These are phyloP conservation scores for Solioccasus polychromus DNA, from an alignment of 768 basidiomycete genomes.

Conservation along the genomic window DNA sequence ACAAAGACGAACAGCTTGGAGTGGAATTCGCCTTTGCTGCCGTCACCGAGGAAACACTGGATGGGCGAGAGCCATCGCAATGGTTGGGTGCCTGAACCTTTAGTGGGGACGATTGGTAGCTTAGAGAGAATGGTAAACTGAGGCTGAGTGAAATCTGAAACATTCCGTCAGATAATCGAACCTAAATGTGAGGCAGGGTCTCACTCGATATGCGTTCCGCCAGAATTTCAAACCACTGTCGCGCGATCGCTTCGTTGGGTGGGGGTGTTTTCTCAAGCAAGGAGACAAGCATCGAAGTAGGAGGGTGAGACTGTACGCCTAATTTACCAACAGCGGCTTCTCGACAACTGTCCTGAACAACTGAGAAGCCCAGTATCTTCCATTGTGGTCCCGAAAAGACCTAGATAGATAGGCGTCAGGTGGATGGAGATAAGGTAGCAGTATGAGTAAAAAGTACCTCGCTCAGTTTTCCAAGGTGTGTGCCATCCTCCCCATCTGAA, in stretches of 20 bases:
- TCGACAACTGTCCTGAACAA: slow-evolving; percentile 53
- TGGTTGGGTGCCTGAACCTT: slow-evolving; percentile 28
- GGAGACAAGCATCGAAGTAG: slow-evolving; percentile 54
- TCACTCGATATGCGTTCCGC: slow-evolving; percentile 60
- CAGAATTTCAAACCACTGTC: slow-evolving; percentile 65
- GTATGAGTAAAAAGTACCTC: slow-evolving; percentile 44
- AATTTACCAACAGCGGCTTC: slow-evolving; percentile 59
- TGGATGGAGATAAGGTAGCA: neutral
- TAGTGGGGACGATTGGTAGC: slow-evolving; percentile 65
- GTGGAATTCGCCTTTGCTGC: slow-evolving; percentile 57
- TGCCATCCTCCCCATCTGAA: slow-evolving; percentile 51
- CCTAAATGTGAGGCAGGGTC: slow-evolving; percentile 16
- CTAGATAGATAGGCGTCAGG: slow-evolving; percentile 33
- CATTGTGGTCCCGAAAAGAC: slow-evolving; percentile 70
- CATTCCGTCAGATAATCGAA: slow-evolving; percentile 1
- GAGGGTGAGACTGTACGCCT: slow-evolving; percentile 67
- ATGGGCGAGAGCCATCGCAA: slow-evolving; percentile 52
- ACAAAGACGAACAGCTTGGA: slow-evolving; percentile 85
- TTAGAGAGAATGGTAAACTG: slow-evolving; percentile 59
- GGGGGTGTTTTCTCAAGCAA: slow-evolving; percentile 63
- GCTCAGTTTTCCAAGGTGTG: slow-evolving; percentile 55
- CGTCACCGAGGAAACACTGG: slow-evolving; percentile 67
- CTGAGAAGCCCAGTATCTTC: slow-evolving; percentile 71
- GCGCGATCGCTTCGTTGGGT: slow-evolving; percentile 49
- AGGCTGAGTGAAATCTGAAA: slow-evolving; percentile 52